Conservation (phyloP, 352 stramenopile genomes). For the Aphanomyces stellatus region DNA sequence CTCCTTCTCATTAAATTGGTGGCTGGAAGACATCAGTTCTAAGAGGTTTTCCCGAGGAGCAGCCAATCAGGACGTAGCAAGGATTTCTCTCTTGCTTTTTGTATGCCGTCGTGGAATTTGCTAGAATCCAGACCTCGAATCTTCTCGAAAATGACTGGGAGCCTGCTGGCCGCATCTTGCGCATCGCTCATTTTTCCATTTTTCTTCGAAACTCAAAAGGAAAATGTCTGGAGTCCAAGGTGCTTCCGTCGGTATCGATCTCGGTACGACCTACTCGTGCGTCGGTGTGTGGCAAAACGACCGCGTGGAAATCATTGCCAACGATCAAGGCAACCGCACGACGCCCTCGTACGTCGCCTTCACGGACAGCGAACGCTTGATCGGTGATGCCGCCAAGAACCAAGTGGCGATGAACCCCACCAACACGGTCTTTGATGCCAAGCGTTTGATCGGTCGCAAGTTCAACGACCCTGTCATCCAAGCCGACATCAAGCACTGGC, state of each 20-base stretch:
- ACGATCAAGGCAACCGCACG: slow-evolving; percentile 80
- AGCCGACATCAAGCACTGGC: slow-evolving; percentile 55
- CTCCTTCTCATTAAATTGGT: too few relatives aligned
- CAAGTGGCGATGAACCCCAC: slow-evolving; percentile 87
- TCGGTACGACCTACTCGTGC: slow-evolving; percentile 92
- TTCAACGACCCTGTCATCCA: slow-evolving; percentile 88
- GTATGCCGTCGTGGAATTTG: too few relatives aligned
- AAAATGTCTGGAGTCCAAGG: slow-evolving; percentile 15
- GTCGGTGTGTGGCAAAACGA: slow-evolving; percentile 92
- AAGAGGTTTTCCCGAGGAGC: too few relatives aligned
- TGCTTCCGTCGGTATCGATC: slow-evolving; percentile 67
- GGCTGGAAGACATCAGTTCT: too few relatives aligned
- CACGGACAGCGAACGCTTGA: slow-evolving; percentile 66
- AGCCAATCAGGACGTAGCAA: too few relatives aligned
- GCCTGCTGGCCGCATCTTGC: not conserved
- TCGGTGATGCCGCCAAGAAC: slow-evolving; percentile 79
- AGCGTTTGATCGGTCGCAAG: slow-evolving; percentile 93
- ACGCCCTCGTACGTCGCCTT: slow-evolving; percentile 90
- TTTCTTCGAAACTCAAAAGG: not conserved
- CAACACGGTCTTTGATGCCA: slow-evolving; percentile 97
- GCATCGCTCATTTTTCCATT: not conserved
- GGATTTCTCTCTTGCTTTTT: too few relatives aligned
- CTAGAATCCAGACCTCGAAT: not conserved
- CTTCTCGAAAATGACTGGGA: not conserved
- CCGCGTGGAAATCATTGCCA: slow-evolving; percentile 44